Base-by-base conservation (phyloP, 805 yeast genomes). In the Candida lessepsii region DNA sequence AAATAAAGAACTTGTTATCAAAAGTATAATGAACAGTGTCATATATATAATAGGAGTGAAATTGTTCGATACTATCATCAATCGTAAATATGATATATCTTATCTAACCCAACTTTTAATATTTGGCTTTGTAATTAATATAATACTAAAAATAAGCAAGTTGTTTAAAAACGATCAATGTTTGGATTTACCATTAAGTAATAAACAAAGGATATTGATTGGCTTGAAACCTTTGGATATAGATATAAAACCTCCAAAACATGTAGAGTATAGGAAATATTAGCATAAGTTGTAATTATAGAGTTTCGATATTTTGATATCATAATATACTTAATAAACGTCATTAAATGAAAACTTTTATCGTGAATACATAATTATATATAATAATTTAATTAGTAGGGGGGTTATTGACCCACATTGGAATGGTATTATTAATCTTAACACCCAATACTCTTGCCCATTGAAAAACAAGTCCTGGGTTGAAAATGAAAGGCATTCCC, bases 371-470 rank as follows among this genome's bases (percentile, higher is more conserved):
- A 23, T 11, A 9, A 23, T 9, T 23, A 9, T 9, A 23, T 11
- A 11, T 9, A 9, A 23, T 23, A 23, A 9, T 23, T 9, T 11
- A 23, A 9, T 23, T 23, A 23, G 11, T 23, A 23, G 39, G 39
- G 15, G 50, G 50, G 9, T 29, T 39, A 13, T 18, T 29, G 1
- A 76, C 60, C 49, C 67, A 63, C 42, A 67, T 41, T 5, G 46
- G 35, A 14, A 9, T 13, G 17, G 44, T 34, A 15, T 35, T 37
- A 15, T 44, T 56, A 4, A 73, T 46, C 37, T 60, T 48, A 19
- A 76, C 69, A 3, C 60, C 72, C 33, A 76, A 58, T 27, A 74
- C 67, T 29, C 71, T 71, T 2, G 83, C 85, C 66, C 75, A 73
- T 5, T 54, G 49, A 58, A 71, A 68, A 5, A 65, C 76, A 27